These are phyloP conservation scores for Phytophthora citricola DNA, from an alignment of 352 stramenopile genomes.

Conservation along the genomic window DNA sequence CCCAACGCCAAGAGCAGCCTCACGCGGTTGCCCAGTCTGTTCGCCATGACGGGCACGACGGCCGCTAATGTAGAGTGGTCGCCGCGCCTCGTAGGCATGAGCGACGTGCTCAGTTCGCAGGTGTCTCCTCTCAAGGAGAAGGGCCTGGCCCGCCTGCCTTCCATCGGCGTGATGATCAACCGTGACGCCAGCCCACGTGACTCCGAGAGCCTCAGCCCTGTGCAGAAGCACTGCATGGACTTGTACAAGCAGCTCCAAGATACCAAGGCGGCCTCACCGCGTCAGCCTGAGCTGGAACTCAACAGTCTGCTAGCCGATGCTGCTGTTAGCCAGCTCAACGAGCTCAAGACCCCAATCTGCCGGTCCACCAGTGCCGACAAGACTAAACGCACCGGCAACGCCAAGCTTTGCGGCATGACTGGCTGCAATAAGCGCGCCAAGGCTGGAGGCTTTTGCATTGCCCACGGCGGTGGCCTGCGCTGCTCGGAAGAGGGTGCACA, in stretches of 20 bases:
- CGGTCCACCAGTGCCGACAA: conserved; percentile 20
- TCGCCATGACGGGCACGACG: conserved; percentile 31
- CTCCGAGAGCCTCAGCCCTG: conserved; percentile 50
- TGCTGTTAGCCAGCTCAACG: conserved; percentile 57
- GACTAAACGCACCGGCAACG: conserved; percentile 57
- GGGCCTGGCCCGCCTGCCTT: conserved; percentile 54
- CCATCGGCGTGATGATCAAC: conserved; percentile 75
- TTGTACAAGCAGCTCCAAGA: conserved; percentile 68
- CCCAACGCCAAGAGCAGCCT: conserved; percentile 38
- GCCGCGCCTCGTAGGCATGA: conserved; percentile 68
- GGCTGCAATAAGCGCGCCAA: conserved; percentile 85
- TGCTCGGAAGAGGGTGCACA: conserved; percentile 75
- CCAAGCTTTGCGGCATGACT: conserved; percentile 80
- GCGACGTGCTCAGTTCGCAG: conserved; percentile 60
- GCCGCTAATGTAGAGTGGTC: conserved; percentile 38
- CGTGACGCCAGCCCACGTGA: conserved; percentile 45
- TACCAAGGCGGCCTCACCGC: conserved; percentile 29
- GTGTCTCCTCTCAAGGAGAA: conserved; percentile 53
- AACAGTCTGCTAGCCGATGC: conserved; percentile 57
- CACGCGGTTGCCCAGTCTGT: conserved; percentile 62
- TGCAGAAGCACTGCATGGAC: conserved; percentile 71
- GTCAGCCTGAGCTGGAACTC: conserved; percentile 40
- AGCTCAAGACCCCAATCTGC: conserved; percentile 35
- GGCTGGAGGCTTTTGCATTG: conserved; percentile 81
- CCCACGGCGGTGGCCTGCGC: conserved; percentile 76